A percentile compares a stretch with the other conserved stretches of the same genome.
Conservation (phyloP, 306 rosid species). For the Rosa persica region DNA sequence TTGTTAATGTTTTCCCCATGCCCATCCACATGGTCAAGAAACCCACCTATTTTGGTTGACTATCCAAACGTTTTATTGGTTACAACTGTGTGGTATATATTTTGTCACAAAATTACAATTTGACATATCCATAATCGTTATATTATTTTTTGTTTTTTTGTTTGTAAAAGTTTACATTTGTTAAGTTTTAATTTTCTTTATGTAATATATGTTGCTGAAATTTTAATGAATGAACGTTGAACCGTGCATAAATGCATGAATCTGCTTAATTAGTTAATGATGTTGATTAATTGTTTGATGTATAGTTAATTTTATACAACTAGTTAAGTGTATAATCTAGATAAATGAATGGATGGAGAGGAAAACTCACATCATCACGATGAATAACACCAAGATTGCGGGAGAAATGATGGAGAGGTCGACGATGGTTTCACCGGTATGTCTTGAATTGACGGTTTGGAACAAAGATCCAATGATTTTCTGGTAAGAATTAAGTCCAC, state of each 20-base stretch:
- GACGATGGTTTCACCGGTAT: constrained; percentile 50
- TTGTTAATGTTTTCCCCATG: background rate
- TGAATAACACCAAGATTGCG: constrained; percentile 52
- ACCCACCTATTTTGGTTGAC: background rate
- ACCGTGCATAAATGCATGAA: background rate
- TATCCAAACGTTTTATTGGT: background rate
- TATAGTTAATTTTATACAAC: background rate
- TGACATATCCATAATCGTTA: no score
- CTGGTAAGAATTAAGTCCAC: constrained; percentile 38
- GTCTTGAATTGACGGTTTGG: constrained; percentile 55
- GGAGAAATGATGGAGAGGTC: constrained; percentile 46
- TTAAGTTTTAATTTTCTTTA: no score
- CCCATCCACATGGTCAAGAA: background rate
- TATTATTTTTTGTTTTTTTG: no score
- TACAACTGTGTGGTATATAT: background rate
- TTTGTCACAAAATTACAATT: no score
- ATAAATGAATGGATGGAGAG: background rate
- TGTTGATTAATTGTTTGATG: background rate
- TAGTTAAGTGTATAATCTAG: background rate
- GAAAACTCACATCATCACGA: constrained; percentile 61
- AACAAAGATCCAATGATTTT: constrained; percentile 44
- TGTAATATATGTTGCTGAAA: background rate
- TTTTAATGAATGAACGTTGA: no score
- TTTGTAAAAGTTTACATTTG: no score
- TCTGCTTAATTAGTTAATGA: background rate